Evolutionary conservation across 331 rosid species (phyloP), one percentile per base, ranked within the genome.

Genomic region (Acacia concinna): DNA sequence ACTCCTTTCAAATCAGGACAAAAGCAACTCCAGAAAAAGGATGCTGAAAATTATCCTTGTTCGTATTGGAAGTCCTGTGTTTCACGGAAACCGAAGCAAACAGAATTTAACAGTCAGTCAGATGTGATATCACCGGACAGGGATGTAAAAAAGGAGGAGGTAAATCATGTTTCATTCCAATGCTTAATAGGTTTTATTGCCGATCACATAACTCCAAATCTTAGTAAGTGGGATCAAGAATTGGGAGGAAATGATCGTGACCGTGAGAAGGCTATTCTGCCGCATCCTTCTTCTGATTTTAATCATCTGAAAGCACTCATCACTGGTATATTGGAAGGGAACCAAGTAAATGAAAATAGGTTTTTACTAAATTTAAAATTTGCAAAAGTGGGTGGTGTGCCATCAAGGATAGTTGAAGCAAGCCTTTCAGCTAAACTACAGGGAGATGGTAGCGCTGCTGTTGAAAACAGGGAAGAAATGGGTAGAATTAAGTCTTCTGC

Each of bases 381-480:
- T 83, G 99, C 99, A 38, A 93, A 88, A 86, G 91, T 95, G 32
- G 99, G 99, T 35, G 97, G 98, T 44, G 92, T 91, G 83, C 97
- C 96, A 52, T 84, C 94, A 35, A 87, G 88, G 40, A 90, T 80
- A 54, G 86, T 85, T 67, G 91, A 87, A 71, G 98, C 81, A 71
- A 79, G 87, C 12, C 77, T 92, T 83, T 79, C 90, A 18, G 88
- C 77, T 38, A 82, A 88, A 14, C 94, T 86, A 41, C 90, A 81
- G 46, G 90, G 88, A 57, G 94, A 82, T 43, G 92, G 64, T 47
- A 68, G 79, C 51, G 79, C 59, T 40, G 71, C 86, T 72, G 81
- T 77, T 82, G 88, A 85, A 49, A 90, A 43, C 75, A 78, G 81
- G 34, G 92, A 88, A 77, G 98, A 89, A 70, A 70, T 76, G 27